Base-by-base conservation (phyloP, 2,329 filamentous ascomycete genomes). In the Trichoderma koningiopsis region DNA sequence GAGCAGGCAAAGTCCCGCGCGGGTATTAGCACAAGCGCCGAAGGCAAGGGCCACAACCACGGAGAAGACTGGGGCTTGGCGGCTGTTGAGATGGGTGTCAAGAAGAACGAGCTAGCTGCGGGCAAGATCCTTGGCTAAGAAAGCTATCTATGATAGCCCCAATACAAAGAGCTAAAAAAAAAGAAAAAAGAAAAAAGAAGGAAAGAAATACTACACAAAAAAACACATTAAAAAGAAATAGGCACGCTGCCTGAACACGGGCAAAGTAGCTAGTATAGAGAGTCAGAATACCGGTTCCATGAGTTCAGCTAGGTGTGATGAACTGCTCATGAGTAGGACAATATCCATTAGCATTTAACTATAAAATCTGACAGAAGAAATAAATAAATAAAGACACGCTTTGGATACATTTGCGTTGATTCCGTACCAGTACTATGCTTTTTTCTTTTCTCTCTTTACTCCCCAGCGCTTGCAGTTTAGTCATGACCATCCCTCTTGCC, bases 41-140 rank as follows among this genome's bases (percentile, higher is more conserved):
- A 82, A n/a, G 77, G 77, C 65, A 77, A 79, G 71, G 84, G 88
- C 74, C 96, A 98, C 79, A 98, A 98, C 82, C 95, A 99, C 81
- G 96, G 96, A 33, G 91, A 96, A 82, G 95, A 98, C 80, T 99
- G 96, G 96, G 96, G 96, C 4, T 86, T 89, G 74, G 96, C 95
- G 24, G 96, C 96, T 6, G 96, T 99, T 40, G 96, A 99, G 85
- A 87, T 99, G 84, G 94, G 92, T 6, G 87, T 92, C 22, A 98
- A 97, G 89, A 89, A 92, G 78, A 91, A 85, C 80, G 90, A 89
- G 62, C 98, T 94, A 95, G 87, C 88, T 3, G 87, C 90, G 72
- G 94, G 94, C 56, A 85, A 83, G 76, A 83, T 88, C 67, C 84
- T 86, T 70, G 80, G 79, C 40, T 81, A 72, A 70, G 24, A 69